A percentile compares a stretch with the other conserved stretches of the same genome.
Conservation (phyloP, 305 asterid genomes). For the Solanum chacoense region DNA sequence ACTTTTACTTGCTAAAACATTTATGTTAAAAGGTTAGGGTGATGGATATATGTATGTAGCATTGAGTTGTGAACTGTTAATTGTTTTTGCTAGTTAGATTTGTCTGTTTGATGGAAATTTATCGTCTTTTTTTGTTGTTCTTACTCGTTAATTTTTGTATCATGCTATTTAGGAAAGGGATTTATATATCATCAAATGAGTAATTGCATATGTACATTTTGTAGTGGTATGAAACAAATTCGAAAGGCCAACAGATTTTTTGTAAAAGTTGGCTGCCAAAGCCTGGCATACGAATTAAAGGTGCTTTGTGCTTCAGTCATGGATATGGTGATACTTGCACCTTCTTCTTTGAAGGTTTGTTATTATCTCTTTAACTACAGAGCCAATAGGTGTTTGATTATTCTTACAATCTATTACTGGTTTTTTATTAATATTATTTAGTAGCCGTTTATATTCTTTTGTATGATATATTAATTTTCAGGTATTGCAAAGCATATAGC, state of each 20-base stretch:
- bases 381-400: too few relatives aligned
- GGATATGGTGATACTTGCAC: slow-evolving; percentile 99
- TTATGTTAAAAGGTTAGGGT: neutral
- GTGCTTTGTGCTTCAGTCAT: slow-evolving; percentile 80
- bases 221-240: slow-evolving; percentile 84
- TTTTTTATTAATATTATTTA: too few relatives aligned
- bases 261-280: slow-evolving; percentile 93
- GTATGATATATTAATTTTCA: slow-evolving; percentile 18
- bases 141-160: neutral
- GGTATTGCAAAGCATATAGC: slow-evolving; percentile 90
- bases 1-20: neutral
- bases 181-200: neutral
- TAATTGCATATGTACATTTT: neutral
- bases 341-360: slow-evolving; percentile 91
- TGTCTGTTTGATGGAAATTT: neutral
- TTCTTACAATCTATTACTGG: too few relatives aligned
- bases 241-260: slow-evolving; percentile 78
- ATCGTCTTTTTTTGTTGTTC: neutral
- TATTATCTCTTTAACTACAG: neutral
- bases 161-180: neutral
- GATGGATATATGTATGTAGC: neutral
- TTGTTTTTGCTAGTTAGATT: neutral
- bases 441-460: neutral
- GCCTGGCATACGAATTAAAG: slow-evolving; percentile 79
- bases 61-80: neutral